A percentile compares a stretch with the other conserved stretches of the same genome.
Conservation (phyloP, 2,329 filamentous ascomycete genomes). For the Fusarium fujikuroi region DNA sequence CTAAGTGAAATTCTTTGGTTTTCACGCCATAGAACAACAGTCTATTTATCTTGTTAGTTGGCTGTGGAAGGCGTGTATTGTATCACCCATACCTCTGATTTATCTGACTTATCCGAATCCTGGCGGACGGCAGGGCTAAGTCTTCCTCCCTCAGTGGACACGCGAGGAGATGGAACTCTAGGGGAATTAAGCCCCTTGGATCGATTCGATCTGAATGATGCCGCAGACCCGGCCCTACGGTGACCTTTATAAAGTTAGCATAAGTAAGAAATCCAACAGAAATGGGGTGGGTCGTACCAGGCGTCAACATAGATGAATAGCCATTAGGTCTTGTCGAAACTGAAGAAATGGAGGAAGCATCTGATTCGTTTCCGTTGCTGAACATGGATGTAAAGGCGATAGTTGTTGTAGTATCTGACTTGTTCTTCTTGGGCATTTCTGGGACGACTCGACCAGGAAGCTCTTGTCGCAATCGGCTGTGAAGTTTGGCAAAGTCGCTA, state of each 20-base stretch:
- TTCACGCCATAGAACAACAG: constrained; percentile 80
- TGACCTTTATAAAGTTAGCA: constrained; percentile 38
- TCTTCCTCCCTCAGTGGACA: constrained; percentile 48
- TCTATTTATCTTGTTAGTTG: constrained; percentile 51
- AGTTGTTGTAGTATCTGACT: constrained; percentile 74
- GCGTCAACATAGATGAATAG: constrained; percentile 45
- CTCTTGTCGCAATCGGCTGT: constrained; percentile 83
- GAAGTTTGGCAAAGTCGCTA: constrained; percentile 84
- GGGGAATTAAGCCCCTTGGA: constrained; percentile 47
- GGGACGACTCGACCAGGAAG: constrained; percentile 91
- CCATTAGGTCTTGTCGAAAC: constrained; percentile 69
- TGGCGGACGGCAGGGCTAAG: constrained; percentile 41
- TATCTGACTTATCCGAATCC: constrained; percentile 37
- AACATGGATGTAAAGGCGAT: constrained; percentile 64
- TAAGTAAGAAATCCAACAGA: not conserved
- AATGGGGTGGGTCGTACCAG: constrained; percentile 19
- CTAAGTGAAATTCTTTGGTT: constrained; percentile 90
- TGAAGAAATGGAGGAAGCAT: constrained; percentile 84
- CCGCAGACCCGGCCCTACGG: constrained; percentile 41
- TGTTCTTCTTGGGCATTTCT: constrained; percentile 91
- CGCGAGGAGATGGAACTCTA: constrained; percentile 45
- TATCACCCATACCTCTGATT: constrained; percentile 41
- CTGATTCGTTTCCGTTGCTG: constrained; percentile 73
- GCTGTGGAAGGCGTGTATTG: no score
- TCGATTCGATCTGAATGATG: constrained; percentile 46